Base-by-base conservation (phyloP, 225 moss, liverwort and hornwort species). In the Anthoceros angustus region DNA sequence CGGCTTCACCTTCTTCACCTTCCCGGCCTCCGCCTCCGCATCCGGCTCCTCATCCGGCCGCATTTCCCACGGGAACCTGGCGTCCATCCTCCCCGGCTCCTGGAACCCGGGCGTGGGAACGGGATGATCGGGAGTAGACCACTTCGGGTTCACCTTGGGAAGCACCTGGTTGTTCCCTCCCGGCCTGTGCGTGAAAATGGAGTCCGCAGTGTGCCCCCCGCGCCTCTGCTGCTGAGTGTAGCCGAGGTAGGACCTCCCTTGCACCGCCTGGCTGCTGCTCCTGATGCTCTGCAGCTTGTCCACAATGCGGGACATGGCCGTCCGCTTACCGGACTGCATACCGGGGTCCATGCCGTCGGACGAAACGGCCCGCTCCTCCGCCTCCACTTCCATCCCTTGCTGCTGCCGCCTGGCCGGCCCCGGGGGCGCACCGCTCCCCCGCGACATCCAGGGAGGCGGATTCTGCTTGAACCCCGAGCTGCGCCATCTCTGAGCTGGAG, bases 301-400 rank as follows among this genome's bases (percentile, higher is more conserved):
- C 41, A 83, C 98, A 68, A 98, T 89, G 69, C 92, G 85, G 69
- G 92, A 79, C 87, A 98, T 92, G 7, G 98, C 92, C 23, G 88
- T 80, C 80, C 61, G 77, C 76, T 55, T 77, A 74, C 69, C 79
- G 68, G 21, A 79, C 79, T 64, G 72, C 70, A 68, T 69, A 12
- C 72, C 66, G 10, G 65, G 67, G 43, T 77, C 64, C 40, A 43
- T 42, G 32, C 65, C 73, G 10, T 71, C 66, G 40, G 40, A 50
- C 39, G 66, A 50, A 2, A 64, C n/a, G 43, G 63, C 76, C 10
- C 68, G 21, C 40, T 12, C 43, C 12, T 63, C 72, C 42, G 40
- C 63, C 5, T 64, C 70, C 8, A 66, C 84, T 40, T 42, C 65
- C 0, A 62, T 70, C 26, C 74, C 23, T 74, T 75, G 63, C 68